These are phyloP conservation scores for Blastomyces percursus DNA, from an alignment of 2,329 filamentous ascomycete species.

Conservation along the genomic window DNA sequence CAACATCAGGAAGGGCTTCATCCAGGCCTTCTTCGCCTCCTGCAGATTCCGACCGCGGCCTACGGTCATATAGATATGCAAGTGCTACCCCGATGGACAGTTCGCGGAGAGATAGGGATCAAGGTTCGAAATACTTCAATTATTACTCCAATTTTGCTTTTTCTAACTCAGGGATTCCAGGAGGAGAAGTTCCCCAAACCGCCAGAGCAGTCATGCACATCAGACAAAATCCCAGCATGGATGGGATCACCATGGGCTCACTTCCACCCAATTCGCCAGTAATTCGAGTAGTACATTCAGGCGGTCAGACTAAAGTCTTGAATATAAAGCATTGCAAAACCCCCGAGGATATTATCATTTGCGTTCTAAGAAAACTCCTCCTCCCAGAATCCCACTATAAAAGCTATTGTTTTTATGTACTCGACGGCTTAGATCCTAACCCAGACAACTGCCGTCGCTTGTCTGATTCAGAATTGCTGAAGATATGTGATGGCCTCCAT, in stretches of 20 bases:
- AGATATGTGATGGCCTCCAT: constrained; percentile 76
- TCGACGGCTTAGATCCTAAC: constrained; percentile 75
- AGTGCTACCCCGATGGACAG: constrained; percentile 47
- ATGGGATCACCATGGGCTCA: constrained; percentile 74
- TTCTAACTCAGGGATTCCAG: constrained; percentile 48
- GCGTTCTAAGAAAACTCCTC: constrained; percentile 76
- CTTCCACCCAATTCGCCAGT: constrained; percentile 77
- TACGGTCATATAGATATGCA: constrained; percentile 50
- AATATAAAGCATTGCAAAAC: constrained; percentile 86
- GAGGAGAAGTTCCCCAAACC: constrained; percentile 51
- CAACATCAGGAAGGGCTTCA: constrained; percentile 40
- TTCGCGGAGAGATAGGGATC: constrained; percentile 44
- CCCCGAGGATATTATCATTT: constrained; percentile 83
- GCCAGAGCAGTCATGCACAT: constrained; percentile 59
- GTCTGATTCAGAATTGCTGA: constrained; percentile 77
- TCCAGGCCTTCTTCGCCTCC: constrained; percentile 64
- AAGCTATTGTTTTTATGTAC: constrained; percentile 94
- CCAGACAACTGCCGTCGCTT: constrained; percentile 70
- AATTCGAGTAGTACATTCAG: constrained; percentile 86
- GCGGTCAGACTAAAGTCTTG: constrained; percentile 83
- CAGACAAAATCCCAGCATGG: constrained; percentile 71
- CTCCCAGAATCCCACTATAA: constrained; percentile 82
- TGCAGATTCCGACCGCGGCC: constrained; percentile 40
- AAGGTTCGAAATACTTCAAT: constrained; percentile 43
- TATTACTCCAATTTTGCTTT: constrained; percentile 39